Conservation (phyloP, 2,329 filamentous ascomycete genomes). For the Beauveria medogensis region DNA sequence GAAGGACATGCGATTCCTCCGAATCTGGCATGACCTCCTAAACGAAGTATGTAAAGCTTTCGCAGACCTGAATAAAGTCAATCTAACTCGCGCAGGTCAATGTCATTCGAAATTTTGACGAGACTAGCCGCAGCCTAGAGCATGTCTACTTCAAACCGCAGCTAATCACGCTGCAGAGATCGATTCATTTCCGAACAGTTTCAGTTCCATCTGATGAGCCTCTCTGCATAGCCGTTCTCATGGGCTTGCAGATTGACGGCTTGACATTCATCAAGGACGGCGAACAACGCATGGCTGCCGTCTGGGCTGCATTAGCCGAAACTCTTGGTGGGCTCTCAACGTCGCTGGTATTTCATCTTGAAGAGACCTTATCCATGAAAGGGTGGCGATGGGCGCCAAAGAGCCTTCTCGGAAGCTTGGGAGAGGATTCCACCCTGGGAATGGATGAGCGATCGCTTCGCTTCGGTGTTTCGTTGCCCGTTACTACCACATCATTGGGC, state of each 20-base stretch:
- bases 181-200: slow-evolving; percentile 21
- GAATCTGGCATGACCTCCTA: slow-evolving; percentile 17
- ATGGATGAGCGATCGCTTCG: slow-evolving; percentile 15
- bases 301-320: slow-evolving; percentile 18
- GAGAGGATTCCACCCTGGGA: slow-evolving; percentile 13
- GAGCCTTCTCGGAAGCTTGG: slow-evolving; percentile 15
- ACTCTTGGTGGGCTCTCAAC: slow-evolving; percentile 14
- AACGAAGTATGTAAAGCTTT: slow-evolving; percentile 13
- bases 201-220: slow-evolving; percentile 23
- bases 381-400: slow-evolving; percentile 23
- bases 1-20: slow-evolving; percentile 13
- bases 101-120: slow-evolving; percentile 13
- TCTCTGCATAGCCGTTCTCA: slow-evolving; percentile 22
- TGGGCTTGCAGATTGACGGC: slow-evolving; percentile 17
- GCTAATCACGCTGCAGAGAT: slow-evolving; percentile 17
- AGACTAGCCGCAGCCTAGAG: background rate
- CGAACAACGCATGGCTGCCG: slow-evolving; percentile 17
- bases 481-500: background rate
- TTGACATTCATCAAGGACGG: slow-evolving; percentile 12
- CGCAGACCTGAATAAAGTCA: fast-evolving
- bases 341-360: slow-evolving; percentile 18
- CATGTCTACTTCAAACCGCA: background rate
- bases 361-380: slow-evolving; percentile 15
- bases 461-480: slow-evolving; percentile 1
- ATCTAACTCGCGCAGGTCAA: slow-evolving; percentile 12